Base-by-base conservation (phyloP, 2,329 filamentous ascomycete species). In the Xylaria sp. region DNA sequence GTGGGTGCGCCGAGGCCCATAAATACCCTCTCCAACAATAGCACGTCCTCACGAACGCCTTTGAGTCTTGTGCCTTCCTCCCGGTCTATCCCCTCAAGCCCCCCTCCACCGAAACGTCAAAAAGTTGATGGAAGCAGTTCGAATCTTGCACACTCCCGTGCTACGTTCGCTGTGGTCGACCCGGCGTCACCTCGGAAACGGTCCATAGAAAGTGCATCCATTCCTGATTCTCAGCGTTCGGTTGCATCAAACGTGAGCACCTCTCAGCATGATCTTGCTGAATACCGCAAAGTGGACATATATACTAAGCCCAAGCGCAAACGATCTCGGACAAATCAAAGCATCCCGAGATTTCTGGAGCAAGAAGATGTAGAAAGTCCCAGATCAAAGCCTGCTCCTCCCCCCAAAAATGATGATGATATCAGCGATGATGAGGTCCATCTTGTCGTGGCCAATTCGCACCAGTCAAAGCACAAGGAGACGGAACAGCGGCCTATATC, bases 1-100 rank as follows among this genome's bases (percentile, higher is more conserved):
- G 25, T 71, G 20, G 70, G 60, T 68, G 61, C 57, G 53, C 56
- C 67, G 7, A 65, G 9, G n/a, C 74, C 74, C 60, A 58, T 69
- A 7, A 75, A 76, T n/a, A 73, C 58, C 30, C 72, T 77, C 41
- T 71, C 67, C 39, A 70, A 69, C 15, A 71, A 61, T 18, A 69
- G 46, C 30, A 67, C 60, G 20, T 25, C 60, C 46, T 43, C 66
- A 18, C 60, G 65, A 55, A 36, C 28, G 15, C 28, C 28, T 25
- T 18, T 34, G 43, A 53, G 50, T 32, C 3, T 46, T 45, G 53
- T 30, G 9, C 56, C 70, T 52, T 23, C 65, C 12, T 59, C 68
- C 12, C 20, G 52, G 36, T 41, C 55, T 13, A 25, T 36, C 28
- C 60, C 28, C 20, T 56, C 63, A 41, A 72, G 53, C 59, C 60